Evolutionary conservation across 805 yeast genomes (phyloP).

Genomic region (Ogataea philodendri): DNA sequence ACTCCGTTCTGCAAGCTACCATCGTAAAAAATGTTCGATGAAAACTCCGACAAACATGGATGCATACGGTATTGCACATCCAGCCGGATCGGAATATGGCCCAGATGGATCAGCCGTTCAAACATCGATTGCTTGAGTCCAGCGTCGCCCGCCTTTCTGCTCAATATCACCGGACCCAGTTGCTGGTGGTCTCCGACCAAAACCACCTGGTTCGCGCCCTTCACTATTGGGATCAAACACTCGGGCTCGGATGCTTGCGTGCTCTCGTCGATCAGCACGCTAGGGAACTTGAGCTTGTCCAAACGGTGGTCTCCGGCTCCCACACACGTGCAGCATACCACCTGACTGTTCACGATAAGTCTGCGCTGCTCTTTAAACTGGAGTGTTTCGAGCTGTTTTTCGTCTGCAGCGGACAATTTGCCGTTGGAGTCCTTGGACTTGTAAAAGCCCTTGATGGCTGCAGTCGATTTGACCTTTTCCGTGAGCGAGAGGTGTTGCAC

Average conservation of each 20-base stretch:
- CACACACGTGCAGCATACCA: conserved; percentile 87
- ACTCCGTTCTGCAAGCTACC: conserved; percentile 92
- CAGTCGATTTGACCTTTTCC: conserved; percentile 49
- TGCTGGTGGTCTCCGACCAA: conserved; percentile 94
- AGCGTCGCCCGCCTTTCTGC: conserved; percentile 77
- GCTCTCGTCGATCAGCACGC: conserved; percentile 87
- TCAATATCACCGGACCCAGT: conserved; percentile 86
- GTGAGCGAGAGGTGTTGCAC: conserved; percentile 59
- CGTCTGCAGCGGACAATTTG: conserved; percentile 59
- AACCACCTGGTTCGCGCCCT: conserved; percentile 85
- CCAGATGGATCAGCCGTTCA: conserved; percentile 78
- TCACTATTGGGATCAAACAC: conserved; percentile 81
- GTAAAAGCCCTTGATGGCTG: conserved; percentile 56
- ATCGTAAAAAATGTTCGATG: conserved; percentile 89
- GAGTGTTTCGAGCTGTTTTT: conserved; percentile 41
- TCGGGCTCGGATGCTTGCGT: conserved; percentile 96
- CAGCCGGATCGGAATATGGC: conserved; percentile 79
- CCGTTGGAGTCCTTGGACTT: conserved; percentile 66
- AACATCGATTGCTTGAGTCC: conserved; percentile 85
- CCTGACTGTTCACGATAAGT: conserved; percentile 59
- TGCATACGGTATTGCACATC: conserved; percentile 96
- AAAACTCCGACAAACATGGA: conserved; percentile 81
- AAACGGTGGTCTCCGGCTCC: conserved; percentile 84
- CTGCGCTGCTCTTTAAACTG: conserved; percentile 48
- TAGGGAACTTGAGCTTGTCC: conserved; percentile 53